Percentiles rank a stretch among this genome's conserved stretches.
These are phyloP conservation scores for Camellia lanceoleosa DNA, from an alignment of 148 eudicot species.

Conservation along the genomic window DNA sequence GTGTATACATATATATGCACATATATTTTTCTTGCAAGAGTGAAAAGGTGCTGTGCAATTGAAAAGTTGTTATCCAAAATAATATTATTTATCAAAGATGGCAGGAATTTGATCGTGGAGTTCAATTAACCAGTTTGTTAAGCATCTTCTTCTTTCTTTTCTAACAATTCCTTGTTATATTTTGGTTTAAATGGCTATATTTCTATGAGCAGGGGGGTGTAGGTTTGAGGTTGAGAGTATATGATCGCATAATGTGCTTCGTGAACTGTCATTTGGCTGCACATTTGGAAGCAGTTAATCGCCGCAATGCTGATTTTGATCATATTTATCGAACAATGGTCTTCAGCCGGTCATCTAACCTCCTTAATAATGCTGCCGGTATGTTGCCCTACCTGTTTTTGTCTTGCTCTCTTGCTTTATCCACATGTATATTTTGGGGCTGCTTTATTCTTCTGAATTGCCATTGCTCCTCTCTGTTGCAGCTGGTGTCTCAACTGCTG, in stretches of 20 bases:
- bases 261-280: conserved; percentile 96
- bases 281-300: conserved; percentile 92
- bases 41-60: not conserved
- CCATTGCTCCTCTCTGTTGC: conserved; percentile 68
- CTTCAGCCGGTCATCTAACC: conserved; percentile 72
- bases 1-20: not conserved
- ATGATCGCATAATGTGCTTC: conserved; percentile 86
- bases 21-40: not conserved
- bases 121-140: not conserved
- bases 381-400: conserved; percentile 63
- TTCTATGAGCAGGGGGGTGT: conserved; percentile 83
- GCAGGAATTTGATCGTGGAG: not conserved
- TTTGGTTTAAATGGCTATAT: conserved; percentile 12
- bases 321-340: conserved; percentile 81
- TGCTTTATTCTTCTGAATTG: conserved; percentile 78
- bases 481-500: conserved; percentile 74
- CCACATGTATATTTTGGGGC: conserved; percentile 72
- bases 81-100: not conserved
- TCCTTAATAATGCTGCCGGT: conserved; percentile 84
- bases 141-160: not conserved
- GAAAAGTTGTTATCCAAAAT: not conserved
- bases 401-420: conserved; percentile 74
- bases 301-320: conserved; percentile 92
- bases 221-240: conserved; percentile 91
- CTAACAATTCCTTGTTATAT: not conserved